Conservation (phyloP, 2,329 filamentous ascomycete genomes). For the Fusarium aywerte region DNA sequence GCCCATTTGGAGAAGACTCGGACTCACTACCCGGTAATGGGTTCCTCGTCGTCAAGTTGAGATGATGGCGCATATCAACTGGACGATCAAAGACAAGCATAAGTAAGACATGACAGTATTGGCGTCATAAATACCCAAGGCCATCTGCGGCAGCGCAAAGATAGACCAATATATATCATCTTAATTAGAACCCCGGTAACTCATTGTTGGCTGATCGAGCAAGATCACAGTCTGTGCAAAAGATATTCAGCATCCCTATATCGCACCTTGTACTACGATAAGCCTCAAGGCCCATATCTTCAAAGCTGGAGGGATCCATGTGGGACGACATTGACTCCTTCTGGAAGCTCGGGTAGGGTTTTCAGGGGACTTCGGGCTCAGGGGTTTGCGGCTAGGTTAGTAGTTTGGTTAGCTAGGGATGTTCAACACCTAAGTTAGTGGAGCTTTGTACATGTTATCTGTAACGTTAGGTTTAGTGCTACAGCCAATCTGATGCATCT, state of each 20-base stretch:
- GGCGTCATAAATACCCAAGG: not conserved
- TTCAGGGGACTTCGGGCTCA: conserved; percentile 32
- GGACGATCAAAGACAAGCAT: not conserved
- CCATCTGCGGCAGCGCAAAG: not conserved
- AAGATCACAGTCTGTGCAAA: not conserved
- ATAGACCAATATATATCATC: not conserved
- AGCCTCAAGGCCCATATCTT: not conserved
- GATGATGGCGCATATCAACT: not conserved
- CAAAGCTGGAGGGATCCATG: not conserved
- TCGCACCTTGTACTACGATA: not conserved
- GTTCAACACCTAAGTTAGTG: conserved; percentile 2
- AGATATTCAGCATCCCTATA: not conserved
- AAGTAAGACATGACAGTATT: not conserved
- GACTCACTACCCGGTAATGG: not conserved
- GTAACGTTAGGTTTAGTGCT: conserved; percentile 11
- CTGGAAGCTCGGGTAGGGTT: conserved; percentile 26
- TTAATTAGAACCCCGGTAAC: not conserved
- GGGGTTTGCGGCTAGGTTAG: conserved; percentile 9
- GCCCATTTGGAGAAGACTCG: not conserved
- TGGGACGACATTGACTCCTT: conserved; percentile 16
- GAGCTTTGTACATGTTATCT: conserved; percentile 7
- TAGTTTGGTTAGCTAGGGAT: not conserved
- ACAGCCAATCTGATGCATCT: conserved; percentile 19
- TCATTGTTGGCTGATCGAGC: not conserved
- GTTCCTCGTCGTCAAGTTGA: not conserved